Base-by-base conservation (phyloP, 2,329 filamentous ascomycete species). In the Sarocladium strictum region DNA sequence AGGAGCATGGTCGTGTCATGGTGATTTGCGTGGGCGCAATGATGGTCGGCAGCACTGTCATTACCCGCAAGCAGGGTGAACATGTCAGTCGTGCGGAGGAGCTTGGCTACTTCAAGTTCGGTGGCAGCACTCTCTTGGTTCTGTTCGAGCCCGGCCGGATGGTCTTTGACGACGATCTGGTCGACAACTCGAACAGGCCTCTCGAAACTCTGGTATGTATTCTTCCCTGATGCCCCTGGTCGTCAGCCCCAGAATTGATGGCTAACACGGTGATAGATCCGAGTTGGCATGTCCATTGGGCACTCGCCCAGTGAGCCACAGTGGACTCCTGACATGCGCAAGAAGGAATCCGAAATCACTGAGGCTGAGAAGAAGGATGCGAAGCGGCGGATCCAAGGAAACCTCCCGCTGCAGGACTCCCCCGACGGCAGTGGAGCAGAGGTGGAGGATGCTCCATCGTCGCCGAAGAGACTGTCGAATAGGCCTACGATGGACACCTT, bases 31-130 rank as follows among this genome's bases (percentile, higher is more conserved):
- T 99, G 5, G 94, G 94, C 56, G 94, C 94, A 53, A 99, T 99
- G 94, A 97, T 99, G 94, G 94, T 99, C 2, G 94, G 94, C 49
- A 96, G 91, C 71, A 99, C 94, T 0, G 87, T 97, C 57, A 99
- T 99, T 63, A 97, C 94, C 1, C 85, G 90, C 26, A 82, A 89
- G 57, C 79, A 84, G 15, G 93, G 92, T 27, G 90, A 96, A 32
- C 76, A 85, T 53, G 93, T 99, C 5, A 81, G 81, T 62, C 82
- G 94, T 54, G 91, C 86, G 0, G 94, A 99, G 65, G 94, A 99
- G 72, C 78, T 99, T 43, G 94, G 94, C 2, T 99, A 97, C 72
- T 99, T 99, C 77, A 97, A 97, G 71, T 99, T 99, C 72, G 93
- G 93, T 38, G 94, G 94, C 60, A 96, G 90, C 67, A 99, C 94